Base-by-base conservation (phyloP, 2,329 filamentous ascomycete species). In the Chaetomiaceae sp. region DNA sequence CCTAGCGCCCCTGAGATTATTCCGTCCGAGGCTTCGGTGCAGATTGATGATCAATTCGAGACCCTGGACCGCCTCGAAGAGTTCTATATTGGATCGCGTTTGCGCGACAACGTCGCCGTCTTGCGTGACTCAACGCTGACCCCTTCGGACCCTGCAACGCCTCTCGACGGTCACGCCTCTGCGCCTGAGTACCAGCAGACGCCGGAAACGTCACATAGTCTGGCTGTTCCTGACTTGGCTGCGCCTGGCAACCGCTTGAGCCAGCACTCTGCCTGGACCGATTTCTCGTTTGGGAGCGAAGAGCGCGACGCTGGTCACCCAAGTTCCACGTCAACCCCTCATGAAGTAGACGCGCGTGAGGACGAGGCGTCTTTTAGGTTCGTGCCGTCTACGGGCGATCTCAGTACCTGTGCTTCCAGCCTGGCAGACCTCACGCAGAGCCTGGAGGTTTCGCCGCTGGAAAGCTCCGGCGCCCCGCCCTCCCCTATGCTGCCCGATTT, bases 251-350 rank as follows among this genome's bases (percentile, higher is more conserved):
- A 78, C 48, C 68, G 76, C 30, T 62, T 65, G 17, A 81, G 77
- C 51, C 74, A 78, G 39, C 71, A 74, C 44, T 79, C 77, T 2
- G 66, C 70, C n/a, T 81, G 78, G 78, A 81, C 78, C 20, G 77
- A 81, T 56, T 73, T 76, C 49, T 78, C 77, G 0, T 65, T 80
- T 9, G 75, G 76, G 14, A 79, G 74, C 17, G 73, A 76, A 24
- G 65, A 65, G 30, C 65, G 63, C 6, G 61, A 65, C 14, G 61
- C 60, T 42, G 59, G 54, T 18, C 50, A 55, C n/a, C 54, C 47
- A 17, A 50, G 45, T 41, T 51, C 52, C 4, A 30, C 42, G 4
- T 38, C 51, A 6, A 49, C 49, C 14, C 50, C 50, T 9, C 57
- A 54, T 9, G 53, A 51, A 15, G 19, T 32, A 11, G 52, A 55